Percentiles rank a stretch among this genome's conserved stretches.
These are phyloP conservation scores for Yamadazyma diospyri DNA, from an alignment of 1,139 yeast species.

Conservation along the genomic window DNA sequence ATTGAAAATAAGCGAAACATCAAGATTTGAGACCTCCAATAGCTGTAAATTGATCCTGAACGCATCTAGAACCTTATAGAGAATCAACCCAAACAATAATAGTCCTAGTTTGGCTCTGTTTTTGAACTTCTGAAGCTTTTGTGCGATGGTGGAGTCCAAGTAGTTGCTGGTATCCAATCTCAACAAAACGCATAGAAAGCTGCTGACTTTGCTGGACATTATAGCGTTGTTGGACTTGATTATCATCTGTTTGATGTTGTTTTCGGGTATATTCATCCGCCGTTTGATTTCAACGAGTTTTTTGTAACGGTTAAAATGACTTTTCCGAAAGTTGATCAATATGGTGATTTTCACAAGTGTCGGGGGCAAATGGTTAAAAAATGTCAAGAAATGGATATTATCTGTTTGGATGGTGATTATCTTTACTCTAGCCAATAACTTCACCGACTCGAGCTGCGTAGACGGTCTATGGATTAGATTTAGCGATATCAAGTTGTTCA, in stretches of 20 bases:
- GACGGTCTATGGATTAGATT: conserved; percentile 1
- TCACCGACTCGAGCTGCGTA: not conserved
- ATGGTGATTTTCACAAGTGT: conserved; percentile 2
- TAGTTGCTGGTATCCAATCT: conserved; percentile 6
- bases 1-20: conserved; percentile 14
- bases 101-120: not conserved
- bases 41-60: conserved; percentile 7
- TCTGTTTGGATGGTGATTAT: not conserved
- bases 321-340: conserved; percentile 1
- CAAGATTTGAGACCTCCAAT: conserved; percentile 18
- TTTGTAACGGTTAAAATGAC: not conserved
- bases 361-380: conserved; percentile 4
- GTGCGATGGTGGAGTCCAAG: conserved; percentile 5
- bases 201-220: conserved; percentile 9
- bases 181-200: conserved; percentile 6
- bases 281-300: not conserved
- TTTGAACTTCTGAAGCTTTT: conserved; percentile 8
- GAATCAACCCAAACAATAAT: conserved; percentile 2
- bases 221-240: conserved; percentile 4
- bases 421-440: not conserved
- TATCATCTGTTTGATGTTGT: conserved; percentile 1
- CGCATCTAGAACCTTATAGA: conserved; percentile 2
- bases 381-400: not conserved
- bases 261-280: not conserved
- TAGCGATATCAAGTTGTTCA: conserved; percentile 1